A percentile compares a stretch with the other conserved stretches of the same genome.
Evolutionary conservation across 2,329 filamentous ascomycete species (phyloP).

Genomic region (Tolypocladium tropicale): DNA sequence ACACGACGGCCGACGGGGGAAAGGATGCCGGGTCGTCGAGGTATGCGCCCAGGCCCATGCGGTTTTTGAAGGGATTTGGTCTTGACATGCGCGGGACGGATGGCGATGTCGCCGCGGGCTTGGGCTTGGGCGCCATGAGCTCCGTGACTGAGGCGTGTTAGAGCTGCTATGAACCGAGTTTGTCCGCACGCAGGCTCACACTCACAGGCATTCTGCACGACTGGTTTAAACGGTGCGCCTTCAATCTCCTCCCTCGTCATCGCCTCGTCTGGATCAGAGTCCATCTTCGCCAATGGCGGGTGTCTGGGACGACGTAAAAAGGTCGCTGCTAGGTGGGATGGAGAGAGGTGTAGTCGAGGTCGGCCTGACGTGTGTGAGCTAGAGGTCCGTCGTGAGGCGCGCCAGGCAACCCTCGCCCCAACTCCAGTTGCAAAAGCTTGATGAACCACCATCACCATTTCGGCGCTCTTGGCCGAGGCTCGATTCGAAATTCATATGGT

Average conservation of each 20-base stretch:
- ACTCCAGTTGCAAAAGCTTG: neutral
- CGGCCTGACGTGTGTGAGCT: neutral
- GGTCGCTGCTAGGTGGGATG: neutral
- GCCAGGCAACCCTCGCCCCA: neutral
- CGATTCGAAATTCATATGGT: neutral
- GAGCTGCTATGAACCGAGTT: neutral
- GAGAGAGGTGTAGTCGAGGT: neutral
- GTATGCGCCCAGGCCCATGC: slow-evolving; percentile 58
- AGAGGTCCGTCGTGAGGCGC: neutral
- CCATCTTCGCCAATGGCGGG: neutral
- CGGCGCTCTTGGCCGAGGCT: neutral
- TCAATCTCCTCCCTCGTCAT: slow-evolving; percentile 31
- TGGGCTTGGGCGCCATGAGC: slow-evolving; percentile 27
- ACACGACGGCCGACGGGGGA: slow-evolving; percentile 51
- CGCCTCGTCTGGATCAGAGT: slow-evolving; percentile 26
- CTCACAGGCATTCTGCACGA: slow-evolving; percentile 32
- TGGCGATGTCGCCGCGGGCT: slow-evolving; percentile 12
- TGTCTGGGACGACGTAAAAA: neutral
- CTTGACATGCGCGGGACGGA: slow-evolving; percentile 9
- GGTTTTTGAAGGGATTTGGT: slow-evolving; percentile 30
- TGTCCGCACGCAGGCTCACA: neutral
- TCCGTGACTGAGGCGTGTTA: slow-evolving; percentile 16
- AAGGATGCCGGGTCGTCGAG: slow-evolving; percentile 52
- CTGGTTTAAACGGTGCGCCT: slow-evolving; percentile 7
- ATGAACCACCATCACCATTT: neutral